Evolutionary conservation across 257 asterid genomes (phyloP), one percentile per base, ranked within the genome.

Genomic region (Nicotiana paniculata): DNA sequence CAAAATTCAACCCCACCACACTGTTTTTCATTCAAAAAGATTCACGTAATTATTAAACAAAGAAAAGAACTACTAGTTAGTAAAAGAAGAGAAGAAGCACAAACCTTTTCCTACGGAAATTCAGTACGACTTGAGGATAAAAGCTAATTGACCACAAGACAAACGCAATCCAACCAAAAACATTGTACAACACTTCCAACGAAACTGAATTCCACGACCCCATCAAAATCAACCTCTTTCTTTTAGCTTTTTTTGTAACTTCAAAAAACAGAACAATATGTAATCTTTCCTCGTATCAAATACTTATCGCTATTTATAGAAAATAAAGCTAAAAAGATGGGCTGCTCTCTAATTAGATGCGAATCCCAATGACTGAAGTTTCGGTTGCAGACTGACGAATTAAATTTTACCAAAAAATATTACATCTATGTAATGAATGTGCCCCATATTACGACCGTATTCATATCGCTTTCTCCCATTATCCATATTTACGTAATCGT

Each of bases 1-100:
- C 98, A 79, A 96, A 96, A 90, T 93, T 96, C 92, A 96, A 84
- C 33, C 99, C 99, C 83, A 91, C 95, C 81, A 95, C 99, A 82
- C 99, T 95, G 93, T 86, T 26, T 15, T 6, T 7, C 28, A 72
- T 8, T 30, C 24, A 13, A 24, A 48, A 1, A 26, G 3, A 16
- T 15, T 39, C 51, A 55, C 6, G 24, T 8, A 51, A 72, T 13
- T 12, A 11, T 13, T 12, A 11, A 72, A 24, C 61, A 58, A 12
- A 70, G 9, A 70, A 43, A 53, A 11, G 3, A 74, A 54, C 0
- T 0, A 21, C 24, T 21, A 21, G 24, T 21, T 21, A 21, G 24
- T 21, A 21, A 21, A 21, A 21, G 24, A 21, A 21, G 24, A 6
- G 61, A 16, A 64, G 32, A 9, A 10, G 30, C 16, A 16, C 4